phyloP scores from a whole-genome alignment of 2,329 filamentous ascomycete genomes.

The Fusarium pseudoanthophilum region DNA sequence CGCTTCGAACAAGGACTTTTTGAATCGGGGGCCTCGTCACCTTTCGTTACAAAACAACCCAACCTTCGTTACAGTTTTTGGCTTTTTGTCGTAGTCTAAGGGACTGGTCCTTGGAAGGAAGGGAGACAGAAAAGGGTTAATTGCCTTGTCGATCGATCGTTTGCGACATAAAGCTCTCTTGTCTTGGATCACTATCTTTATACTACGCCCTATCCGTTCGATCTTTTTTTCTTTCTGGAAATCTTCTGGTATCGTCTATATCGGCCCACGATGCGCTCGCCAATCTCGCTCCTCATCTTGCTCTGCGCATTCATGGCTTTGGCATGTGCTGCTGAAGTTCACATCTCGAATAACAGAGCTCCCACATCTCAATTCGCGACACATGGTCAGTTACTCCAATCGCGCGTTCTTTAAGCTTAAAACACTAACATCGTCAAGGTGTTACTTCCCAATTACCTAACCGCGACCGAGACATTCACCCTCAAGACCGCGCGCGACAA shows the following conservation, averaged over 20 bases:
- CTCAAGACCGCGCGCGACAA: constrained; percentile 80
- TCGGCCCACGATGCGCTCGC: constrained; percentile 30
- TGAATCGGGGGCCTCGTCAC: constrained; percentile 7
- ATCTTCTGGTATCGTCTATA: background rate
- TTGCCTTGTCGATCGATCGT: constrained; percentile 8
- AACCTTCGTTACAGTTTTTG: constrained; percentile 29
- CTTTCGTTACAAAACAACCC: constrained; percentile 18
- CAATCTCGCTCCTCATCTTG: constrained; percentile 25
- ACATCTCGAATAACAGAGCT: constrained; percentile 31
- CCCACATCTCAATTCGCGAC: constrained; percentile 37
- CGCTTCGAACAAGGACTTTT: constrained; percentile 5
- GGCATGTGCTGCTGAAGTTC: constrained; percentile 22
- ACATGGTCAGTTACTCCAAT: constrained; percentile 29
- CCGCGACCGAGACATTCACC: constrained; percentile 80
- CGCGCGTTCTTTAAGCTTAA: background rate
- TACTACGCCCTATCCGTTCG: constrained; percentile 10
- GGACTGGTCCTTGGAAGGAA: background rate
- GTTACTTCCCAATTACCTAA: constrained; percentile 75
- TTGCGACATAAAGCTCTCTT: constrained; percentile 19
- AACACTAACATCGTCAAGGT: constrained; percentile 58
- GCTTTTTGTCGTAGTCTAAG: constrained; percentile 2
- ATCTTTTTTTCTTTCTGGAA: background rate
- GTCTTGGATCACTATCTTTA: constrained; percentile 15
- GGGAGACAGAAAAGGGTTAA: constrained; percentile 12
- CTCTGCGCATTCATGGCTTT: constrained; percentile 29